These are phyloP conservation scores for Aphanomyces astaci DNA, from an alignment of 352 stramenopile genomes.

Conservation along the genomic window DNA sequence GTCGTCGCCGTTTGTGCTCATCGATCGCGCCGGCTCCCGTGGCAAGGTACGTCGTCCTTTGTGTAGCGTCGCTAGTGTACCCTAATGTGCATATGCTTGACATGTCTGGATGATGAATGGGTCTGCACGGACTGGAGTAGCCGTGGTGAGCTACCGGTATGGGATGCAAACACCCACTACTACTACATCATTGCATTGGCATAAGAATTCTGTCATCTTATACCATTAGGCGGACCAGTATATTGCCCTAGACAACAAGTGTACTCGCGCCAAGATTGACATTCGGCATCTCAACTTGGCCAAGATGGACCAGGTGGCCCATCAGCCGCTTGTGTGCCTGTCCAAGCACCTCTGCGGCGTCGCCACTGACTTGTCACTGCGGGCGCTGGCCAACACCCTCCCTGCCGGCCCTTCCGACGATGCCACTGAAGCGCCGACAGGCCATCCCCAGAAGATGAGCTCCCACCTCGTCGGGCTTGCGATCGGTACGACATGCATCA, in stretches of 20 bases:
- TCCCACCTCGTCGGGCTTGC: not conserved
- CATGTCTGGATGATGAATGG: no score
- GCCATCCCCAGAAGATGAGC: not conserved
- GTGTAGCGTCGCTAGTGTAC: no score
- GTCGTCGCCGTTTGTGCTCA: slow-evolving; percentile 57
- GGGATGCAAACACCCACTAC: no score
- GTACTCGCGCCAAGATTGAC: slow-evolving; percentile 70
- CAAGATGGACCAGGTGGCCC: slow-evolving; percentile 43
- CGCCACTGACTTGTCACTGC: slow-evolving; percentile 70
- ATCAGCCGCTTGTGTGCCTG: slow-evolving; percentile 61
- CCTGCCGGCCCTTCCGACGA: not conserved
- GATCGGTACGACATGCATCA: not conserved
- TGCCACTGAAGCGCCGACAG: not conserved
- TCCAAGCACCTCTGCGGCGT: slow-evolving; percentile 82
- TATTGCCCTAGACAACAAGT: slow-evolving; percentile 28
- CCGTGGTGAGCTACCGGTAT: no score
- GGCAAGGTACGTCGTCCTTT: slow-evolving; percentile 70
- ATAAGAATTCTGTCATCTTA: no score
- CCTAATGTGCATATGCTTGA: not conserved
- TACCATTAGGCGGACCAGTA: slow-evolving; percentile 20
- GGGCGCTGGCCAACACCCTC: slow-evolving; percentile 51
- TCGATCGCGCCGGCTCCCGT: slow-evolving; percentile 60
- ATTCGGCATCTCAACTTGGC: slow-evolving; percentile 77
- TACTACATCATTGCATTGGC: no score
- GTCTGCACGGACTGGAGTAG: no score